Base-by-base conservation (phyloP, 306 rosid species). In the Aeschynomene evenia region DNA sequence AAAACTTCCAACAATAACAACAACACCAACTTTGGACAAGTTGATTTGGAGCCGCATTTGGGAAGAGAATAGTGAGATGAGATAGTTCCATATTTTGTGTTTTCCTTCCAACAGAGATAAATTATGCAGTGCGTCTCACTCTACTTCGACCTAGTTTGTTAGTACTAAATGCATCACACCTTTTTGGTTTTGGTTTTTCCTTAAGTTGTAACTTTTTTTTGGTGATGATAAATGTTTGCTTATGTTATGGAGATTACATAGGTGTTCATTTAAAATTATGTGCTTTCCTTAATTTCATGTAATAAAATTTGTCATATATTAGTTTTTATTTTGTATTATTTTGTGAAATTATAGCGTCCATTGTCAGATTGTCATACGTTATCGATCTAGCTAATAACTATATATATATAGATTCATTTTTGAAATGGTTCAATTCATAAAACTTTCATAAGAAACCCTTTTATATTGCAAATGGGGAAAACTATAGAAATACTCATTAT, bases 1-100 rank as follows among this genome's bases (percentile, higher is more conserved):
- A n/a, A n/a, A n/a, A n/a, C n/a, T n/a, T n/a, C n/a, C 51, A 6
- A 1, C 10, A 45, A 2, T 5, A 9, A 1, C 40, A 34, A 34
- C 58, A 12, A 13, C 3, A n/a, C n/a, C n/a, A n/a, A n/a, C n/a
- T n/a, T n/a, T 56, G 75, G 33, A 42, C 48, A 28, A 70, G n/a
- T 57, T 57, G 34, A 70, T 70, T 31, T 70, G 49, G 66, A 70
- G 29, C 66, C 45, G 36, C 48, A 67, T 14, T 43, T 70, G 58
- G 34, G 67, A 42, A 12, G 53, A 14, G 3, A 2, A 21, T 9
- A 54, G 21, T 15, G 10, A 16, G 0, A 11, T 33, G 31, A 28
- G 31, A 28, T 28, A 28, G n/a, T 28, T 5, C 11, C 18, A n/a
- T 28, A 19, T 9, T 5, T 45, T 45, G 6, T 12, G 15, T 45